Conservation (phyloP, 2,329 filamentous ascomycete genomes). For the Colletotrichum australisinense region DNA sequence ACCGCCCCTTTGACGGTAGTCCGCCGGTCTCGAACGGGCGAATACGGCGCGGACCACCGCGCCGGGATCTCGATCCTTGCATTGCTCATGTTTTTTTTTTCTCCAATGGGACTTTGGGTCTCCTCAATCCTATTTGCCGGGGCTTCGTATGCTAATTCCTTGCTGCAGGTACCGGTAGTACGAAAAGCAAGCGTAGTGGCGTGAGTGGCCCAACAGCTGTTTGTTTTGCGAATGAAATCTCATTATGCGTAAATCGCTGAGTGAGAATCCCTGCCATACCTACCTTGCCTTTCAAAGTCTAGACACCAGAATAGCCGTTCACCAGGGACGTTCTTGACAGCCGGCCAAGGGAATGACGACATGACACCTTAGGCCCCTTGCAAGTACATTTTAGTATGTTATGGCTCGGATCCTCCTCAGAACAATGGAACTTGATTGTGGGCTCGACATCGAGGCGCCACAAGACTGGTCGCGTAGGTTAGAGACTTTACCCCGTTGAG, state of each 20-base stretch:
- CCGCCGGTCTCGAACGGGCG: constrained; percentile 24
- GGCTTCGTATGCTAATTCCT: neutral
- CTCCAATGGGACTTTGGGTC: neutral
- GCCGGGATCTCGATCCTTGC: constrained; percentile 10
- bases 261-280: neutral
- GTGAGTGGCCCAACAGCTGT: neutral
- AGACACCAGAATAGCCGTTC: neutral
- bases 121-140: neutral
- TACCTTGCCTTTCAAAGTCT: neutral
- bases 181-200: neutral
- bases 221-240: neutral
- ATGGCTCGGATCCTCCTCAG: neutral
- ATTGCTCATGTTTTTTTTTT: neutral
- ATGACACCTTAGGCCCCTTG: neutral
- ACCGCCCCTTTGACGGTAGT: constrained; percentile 15
- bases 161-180: neutral
- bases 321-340: neutral
- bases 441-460: neutral
- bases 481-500: neutral
- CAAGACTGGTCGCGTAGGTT: no score
- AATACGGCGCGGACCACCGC: neutral
- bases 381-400: no score
- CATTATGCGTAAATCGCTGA: neutral
- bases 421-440: no score
- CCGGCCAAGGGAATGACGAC: neutral